Evolutionary conservation across 306 rosid species (phyloP), one percentile per base, ranked within the genome.

Genomic region (Delonix regia): DNA sequence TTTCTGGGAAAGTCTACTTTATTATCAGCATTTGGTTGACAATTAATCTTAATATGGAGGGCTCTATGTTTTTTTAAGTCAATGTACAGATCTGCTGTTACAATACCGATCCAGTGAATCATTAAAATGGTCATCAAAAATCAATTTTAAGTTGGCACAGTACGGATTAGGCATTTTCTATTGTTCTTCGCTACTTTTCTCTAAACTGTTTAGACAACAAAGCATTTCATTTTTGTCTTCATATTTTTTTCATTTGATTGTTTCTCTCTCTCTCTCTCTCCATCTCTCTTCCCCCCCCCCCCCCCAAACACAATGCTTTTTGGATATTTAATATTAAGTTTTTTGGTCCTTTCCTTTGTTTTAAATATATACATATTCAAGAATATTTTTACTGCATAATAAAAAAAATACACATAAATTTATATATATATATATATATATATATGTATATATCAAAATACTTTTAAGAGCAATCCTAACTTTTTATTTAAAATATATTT

Each of bases 81-180:
- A n/a, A n/a, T n/a, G n/a, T n/a, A n/a, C n/a, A n/a, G n/a, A n/a
- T n/a, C n/a, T n/a, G n/a, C 30, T 4, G 36, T 57, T 56, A 56
- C 63, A 34, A 24, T 51, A 18, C 10, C 5, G 10, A 51, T 18
- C 57, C 57, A 16, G 33, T 38, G 27, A n/a, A 8, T 16, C 69
- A 57, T 65, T 41, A 38, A 18, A 30, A 77, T 53, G 33, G 36
- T 11, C 11, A 22, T 65, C 71, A 38, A 6, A 21, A 19, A 75
- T 85, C 85, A 82, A 75, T 85, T 85, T 75, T 78, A 41, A 28
- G 88, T 65, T 85, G 86, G 69, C 55, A 82, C 81, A 48, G 73
- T 27, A 4, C 55, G 55, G 7, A 62, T 81, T 38, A 45, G 28
- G 49, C 64, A 71, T 78, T 78, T 69, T 39, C 18, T 78, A 38